Conservation (phyloP, 371 early-diverging fungal species). For the Fennellomyces sp. region DNA sequence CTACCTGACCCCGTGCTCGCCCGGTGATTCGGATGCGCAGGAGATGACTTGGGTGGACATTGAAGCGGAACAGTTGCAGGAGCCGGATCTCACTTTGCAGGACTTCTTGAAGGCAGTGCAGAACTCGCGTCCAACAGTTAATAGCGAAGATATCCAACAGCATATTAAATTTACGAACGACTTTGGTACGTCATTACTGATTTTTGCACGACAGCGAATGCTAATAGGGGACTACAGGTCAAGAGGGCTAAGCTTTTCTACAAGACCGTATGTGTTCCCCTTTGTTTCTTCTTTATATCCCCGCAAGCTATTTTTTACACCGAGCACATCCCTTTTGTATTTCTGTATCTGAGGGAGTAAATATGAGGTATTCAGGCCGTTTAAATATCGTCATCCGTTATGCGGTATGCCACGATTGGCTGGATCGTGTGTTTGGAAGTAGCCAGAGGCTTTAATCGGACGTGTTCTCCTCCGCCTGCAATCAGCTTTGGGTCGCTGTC, state of each 20-base stretch:
- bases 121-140: slow-evolving; percentile 86
- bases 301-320: no score
- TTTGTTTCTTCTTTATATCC: not conserved
- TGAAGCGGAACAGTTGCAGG: slow-evolving; percentile 83
- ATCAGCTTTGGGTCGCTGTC: slow-evolving; percentile 82
- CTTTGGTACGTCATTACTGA: slow-evolving; percentile 79
- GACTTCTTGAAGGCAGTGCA: slow-evolving; percentile 88
- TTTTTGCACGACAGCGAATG: not conserved
- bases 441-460: slow-evolving; percentile 77
- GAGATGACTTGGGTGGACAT: slow-evolving; percentile 94
- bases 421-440: slow-evolving; percentile 85
- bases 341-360: not conserved
- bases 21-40: slow-evolving; percentile 87
- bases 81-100: slow-evolving; percentile 82
- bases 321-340: not conserved
- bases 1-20: slow-evolving; percentile 93
- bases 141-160: slow-evolving; percentile 75
- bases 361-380: no score
- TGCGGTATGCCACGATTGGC: slow-evolving; percentile 82
- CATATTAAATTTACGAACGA: slow-evolving; percentile 91
- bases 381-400: slow-evolving; percentile 42
- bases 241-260: slow-evolving; percentile 29
- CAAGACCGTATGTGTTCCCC: not conserved
- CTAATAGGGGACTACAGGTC: slow-evolving; percentile 19
- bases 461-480: slow-evolving; percentile 81